Percentiles rank a stretch among this genome's conserved stretches.
Conservation (phyloP, 2,329 filamentous ascomycete species). For the Botrytis hyacinthi region DNA sequence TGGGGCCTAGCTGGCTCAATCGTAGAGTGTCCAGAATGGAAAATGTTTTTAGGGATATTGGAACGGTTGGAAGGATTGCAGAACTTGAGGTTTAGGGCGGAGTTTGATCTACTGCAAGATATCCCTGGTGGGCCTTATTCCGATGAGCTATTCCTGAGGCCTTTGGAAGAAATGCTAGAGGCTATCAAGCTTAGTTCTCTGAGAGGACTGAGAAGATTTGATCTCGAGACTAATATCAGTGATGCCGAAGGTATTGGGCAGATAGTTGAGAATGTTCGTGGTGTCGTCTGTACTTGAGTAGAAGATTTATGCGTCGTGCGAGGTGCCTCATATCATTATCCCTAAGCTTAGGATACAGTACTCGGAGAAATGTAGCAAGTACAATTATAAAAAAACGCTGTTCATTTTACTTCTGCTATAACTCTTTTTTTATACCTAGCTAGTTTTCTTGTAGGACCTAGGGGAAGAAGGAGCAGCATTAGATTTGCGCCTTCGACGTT, state of each 20-base stretch:
- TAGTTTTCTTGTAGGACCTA: neutral
- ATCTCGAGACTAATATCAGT: neutral
- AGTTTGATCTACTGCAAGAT: neutral
- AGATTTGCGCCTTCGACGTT: neutral
- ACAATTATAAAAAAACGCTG: neutral
- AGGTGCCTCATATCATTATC: neutral
- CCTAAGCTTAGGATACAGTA: neutral
- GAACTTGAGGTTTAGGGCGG: neutral
- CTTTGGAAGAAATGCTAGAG: neutral
- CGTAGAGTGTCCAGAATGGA: neutral
- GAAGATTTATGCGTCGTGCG: neutral
- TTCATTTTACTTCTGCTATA: neutral
- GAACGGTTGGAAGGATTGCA: neutral
- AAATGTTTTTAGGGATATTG: neutral
- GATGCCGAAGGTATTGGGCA: neutral
- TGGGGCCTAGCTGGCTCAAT: neutral
- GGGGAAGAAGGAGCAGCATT: neutral
- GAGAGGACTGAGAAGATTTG: conserved; percentile 1
- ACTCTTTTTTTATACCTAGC: neutral
- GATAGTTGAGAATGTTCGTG: neutral
- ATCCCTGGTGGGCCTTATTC: accelerated
- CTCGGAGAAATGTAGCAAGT: neutral
- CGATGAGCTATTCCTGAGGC: neutral
- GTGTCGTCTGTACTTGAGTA: neutral
- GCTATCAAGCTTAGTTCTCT: neutral